Percentiles rank a stretch among this genome's conserved stretches.
phyloP scores from a whole-genome alignment of 2,329 filamentous ascomycete species.

The Fusarium subtropicale region DNA sequence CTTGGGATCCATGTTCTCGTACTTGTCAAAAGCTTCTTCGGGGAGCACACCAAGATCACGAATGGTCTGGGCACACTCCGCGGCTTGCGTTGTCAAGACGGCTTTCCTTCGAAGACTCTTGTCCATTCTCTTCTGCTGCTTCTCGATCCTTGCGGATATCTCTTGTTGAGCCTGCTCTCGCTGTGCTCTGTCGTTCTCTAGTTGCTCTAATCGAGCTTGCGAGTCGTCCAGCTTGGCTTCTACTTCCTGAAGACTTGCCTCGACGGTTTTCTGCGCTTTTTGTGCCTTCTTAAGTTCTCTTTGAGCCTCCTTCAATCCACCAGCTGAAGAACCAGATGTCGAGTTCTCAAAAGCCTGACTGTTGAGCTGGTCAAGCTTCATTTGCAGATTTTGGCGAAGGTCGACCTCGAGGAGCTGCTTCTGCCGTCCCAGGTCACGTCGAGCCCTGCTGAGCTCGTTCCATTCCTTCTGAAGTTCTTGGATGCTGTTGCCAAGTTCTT shows the following conservation, averaged over 20 bases:
- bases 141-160: slow-evolving; percentile 81
- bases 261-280: slow-evolving; percentile 74
- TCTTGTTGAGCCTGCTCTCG: slow-evolving; percentile 80
- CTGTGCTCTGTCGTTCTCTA: slow-evolving; percentile 67
- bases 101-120: slow-evolving; percentile 92
- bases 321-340: slow-evolving; percentile 68
- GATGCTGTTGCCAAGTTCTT: slow-evolving; percentile 74
- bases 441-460: slow-evolving; percentile 77
- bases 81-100: slow-evolving; percentile 78
- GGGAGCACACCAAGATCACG: slow-evolving; percentile 92
- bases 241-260: slow-evolving; percentile 77
- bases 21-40: slow-evolving; percentile 93
- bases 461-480: slow-evolving; percentile 82
- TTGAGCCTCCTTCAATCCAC: slow-evolving; percentile 80
- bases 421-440: slow-evolving; percentile 80
- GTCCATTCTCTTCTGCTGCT: slow-evolving; percentile 89
- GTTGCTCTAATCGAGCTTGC: slow-evolving; percentile 63
- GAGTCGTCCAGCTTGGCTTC: slow-evolving; percentile 74
- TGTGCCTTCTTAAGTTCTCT: slow-evolving; percentile 83
- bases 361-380: slow-evolving; percentile 87
- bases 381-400: slow-evolving; percentile 87
- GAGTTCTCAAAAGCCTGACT: slow-evolving; percentile 77
- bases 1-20: slow-evolving; percentile 83
- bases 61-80: slow-evolving; percentile 88
- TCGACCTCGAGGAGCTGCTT: slow-evolving; percentile 90